Evolutionary conservation across 2,329 filamentous ascomycete genomes (phyloP).

Genomic region (Stachybotrys chartarum): DNA sequence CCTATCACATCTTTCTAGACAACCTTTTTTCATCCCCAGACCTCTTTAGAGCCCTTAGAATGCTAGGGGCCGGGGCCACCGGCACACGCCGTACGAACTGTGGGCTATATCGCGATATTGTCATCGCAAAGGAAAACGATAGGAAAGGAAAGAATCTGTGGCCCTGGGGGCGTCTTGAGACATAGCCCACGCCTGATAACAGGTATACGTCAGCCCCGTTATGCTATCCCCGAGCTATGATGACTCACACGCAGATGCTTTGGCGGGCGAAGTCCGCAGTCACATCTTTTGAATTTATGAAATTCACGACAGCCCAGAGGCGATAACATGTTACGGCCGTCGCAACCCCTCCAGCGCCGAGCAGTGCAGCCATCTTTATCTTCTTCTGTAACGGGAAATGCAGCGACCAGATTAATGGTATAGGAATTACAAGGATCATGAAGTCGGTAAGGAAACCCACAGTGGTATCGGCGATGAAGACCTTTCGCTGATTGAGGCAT

Average conservation of each 20-base stretch:
- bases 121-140: background rate
- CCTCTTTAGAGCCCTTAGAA: constrained; percentile 4
- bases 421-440: constrained; percentile 24
- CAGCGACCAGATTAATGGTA: constrained; percentile 22
- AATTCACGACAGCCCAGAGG: constrained; percentile 13
- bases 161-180: background rate
- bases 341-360: constrained; percentile 21
- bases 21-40: constrained; percentile 7
- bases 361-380: constrained; percentile 21
- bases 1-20: constrained; percentile 9
- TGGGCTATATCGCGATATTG: constrained; percentile 4
- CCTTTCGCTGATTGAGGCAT: constrained; percentile 21
- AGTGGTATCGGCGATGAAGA: constrained; percentile 24
- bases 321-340: constrained; percentile 20
- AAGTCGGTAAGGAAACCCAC: constrained; percentile 24
- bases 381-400: constrained; percentile 19
- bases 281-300: constrained; percentile 13
- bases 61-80: constrained; percentile 3
- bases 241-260: too few species aligned
- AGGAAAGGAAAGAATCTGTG: background rate
- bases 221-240: background rate
- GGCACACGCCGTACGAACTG: constrained; percentile 8
- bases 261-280: constrained; percentile 14
- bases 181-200: background rate
- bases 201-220: background rate